Conservation (phyloP, 2,329 filamentous ascomycete genomes). For the Gaeumannomyces sp. region DNA sequence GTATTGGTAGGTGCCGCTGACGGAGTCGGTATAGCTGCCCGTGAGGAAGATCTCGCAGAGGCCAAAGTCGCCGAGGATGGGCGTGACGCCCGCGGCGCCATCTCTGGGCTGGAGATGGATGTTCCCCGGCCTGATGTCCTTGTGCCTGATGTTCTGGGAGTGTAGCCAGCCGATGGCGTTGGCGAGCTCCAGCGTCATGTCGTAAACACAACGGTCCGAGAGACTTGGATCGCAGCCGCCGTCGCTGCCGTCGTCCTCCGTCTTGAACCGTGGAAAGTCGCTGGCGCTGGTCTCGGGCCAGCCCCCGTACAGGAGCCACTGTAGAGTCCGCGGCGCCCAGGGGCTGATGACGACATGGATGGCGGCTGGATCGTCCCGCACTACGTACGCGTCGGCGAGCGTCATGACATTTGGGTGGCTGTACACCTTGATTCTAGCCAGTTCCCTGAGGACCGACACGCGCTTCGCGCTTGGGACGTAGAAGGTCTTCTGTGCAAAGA, state of each 20-base stretch:
- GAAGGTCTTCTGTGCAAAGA: conserved; percentile 2
- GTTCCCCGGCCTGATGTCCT: conserved; percentile 16
- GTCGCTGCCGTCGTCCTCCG: not conserved
- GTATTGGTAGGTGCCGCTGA: conserved; percentile 1
- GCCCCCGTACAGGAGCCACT: conserved; percentile 3
- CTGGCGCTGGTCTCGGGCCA: not conserved
- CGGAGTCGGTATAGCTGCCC: conserved; percentile 10
- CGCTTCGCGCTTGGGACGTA: not conserved
- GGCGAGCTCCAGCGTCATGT: conserved; percentile 11
- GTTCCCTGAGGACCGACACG: conserved; percentile 12
- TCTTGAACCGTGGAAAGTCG: conserved; percentile 11
- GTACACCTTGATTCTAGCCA: conserved; percentile 11
- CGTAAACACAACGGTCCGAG: not conserved
- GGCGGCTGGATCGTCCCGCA: not conserved
- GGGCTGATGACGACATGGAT: conserved; percentile 13
- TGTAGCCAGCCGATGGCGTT: conserved; percentile 13
- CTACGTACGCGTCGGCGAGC: conserved; percentile 12
- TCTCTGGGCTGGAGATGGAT: conserved; percentile 12
- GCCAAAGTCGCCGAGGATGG: conserved; percentile 9
- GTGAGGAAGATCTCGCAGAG: conserved; percentile 4
- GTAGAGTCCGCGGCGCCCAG: conserved; percentile 13
- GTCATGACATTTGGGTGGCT: conserved; percentile 12
- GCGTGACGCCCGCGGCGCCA: not conserved
- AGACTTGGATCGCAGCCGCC: no score
- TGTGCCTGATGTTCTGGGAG: conserved; percentile 13